phyloP scores from a whole-genome alignment of 129 eudicot genomes.

The Dittrichia graveolens region DNA sequence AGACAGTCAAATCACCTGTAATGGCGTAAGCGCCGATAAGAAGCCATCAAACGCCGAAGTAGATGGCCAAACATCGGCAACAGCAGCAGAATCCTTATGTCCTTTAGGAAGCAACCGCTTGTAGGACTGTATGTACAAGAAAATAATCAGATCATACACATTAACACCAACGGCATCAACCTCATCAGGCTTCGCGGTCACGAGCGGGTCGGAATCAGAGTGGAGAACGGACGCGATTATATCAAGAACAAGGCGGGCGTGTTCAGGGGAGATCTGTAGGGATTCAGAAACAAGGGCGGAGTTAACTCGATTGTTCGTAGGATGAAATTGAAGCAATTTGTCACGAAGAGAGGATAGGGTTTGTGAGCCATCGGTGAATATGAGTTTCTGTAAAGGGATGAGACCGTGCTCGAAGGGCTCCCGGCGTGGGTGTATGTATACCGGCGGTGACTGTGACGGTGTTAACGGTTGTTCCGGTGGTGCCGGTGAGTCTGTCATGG shows the following conservation, averaged over 20 bases:
- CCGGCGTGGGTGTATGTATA: conserved; percentile 70
- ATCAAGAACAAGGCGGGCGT: conserved; percentile 70
- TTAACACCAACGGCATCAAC: conserved; percentile 68
- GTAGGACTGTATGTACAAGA: conserved; percentile 78
- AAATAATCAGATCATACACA: conserved; percentile 84
- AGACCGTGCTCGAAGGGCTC: conserved; percentile 97
- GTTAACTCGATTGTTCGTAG: conserved; percentile 46
- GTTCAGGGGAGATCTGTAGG: conserved; percentile 67
- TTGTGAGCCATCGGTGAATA: conserved; percentile 75
- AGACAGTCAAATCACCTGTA: conserved; percentile 55
- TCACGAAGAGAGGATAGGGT: conserved; percentile 67
- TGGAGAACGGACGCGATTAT: conserved; percentile 60
- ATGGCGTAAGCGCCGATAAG: conserved; percentile 81
- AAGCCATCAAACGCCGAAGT: conserved; percentile 92
- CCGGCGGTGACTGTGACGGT: conserved; percentile 31
- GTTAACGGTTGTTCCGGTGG: conserved; percentile 42
- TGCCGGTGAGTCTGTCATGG: conserved; percentile 36
- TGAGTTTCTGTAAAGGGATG: conserved; percentile 88
- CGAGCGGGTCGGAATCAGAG: conserved; percentile 66
- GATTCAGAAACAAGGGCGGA: conserved; percentile 44
- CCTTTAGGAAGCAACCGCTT: conserved; percentile 82
- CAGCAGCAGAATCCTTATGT: conserved; percentile 87
- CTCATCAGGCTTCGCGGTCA: conserved; percentile 57
- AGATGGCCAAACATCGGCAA: conserved; percentile 94
- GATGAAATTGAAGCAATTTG: conserved; percentile 60